A percentile compares a stretch with the other conserved stretches of the same genome.
Evolutionary conservation across 331 rosid species (phyloP).

Genomic region (Malus hybrid): DNA sequence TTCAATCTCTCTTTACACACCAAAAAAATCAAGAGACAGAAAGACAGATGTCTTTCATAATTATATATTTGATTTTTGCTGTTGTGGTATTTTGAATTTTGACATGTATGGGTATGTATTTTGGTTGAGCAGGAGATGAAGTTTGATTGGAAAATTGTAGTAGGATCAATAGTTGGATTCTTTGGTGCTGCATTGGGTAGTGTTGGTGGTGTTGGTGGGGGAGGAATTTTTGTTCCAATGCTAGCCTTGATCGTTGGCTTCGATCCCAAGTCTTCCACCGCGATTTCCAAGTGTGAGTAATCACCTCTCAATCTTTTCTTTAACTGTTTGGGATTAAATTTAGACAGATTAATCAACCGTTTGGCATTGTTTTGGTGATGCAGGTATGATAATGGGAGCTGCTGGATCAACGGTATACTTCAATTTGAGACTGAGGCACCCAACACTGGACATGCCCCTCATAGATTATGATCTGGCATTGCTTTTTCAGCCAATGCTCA

Average conservation of each 20-base stretch:
- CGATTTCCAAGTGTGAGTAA: slow-evolving; percentile 72
- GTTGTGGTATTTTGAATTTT: not conserved
- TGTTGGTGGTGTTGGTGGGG: slow-evolving; percentile 86
- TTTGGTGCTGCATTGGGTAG: slow-evolving; percentile 82
- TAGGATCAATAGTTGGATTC: slow-evolving; percentile 68
- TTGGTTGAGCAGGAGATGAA: slow-evolving; percentile 58
- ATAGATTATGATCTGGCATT: slow-evolving; percentile 76
- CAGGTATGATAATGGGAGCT: slow-evolving; percentile 87
- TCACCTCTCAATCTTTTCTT: not conserved
- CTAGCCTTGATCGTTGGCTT: slow-evolving; percentile 70
- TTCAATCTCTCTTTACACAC: slow-evolving; percentile 1
- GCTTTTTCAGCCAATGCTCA: slow-evolving; percentile 83
- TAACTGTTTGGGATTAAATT: not conserved
- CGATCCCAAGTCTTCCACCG: slow-evolving; percentile 78
- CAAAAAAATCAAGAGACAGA: not conserved
- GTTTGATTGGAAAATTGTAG: slow-evolving; percentile 62
- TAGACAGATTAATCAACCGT: not conserved
- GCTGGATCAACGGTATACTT: slow-evolving; percentile 73
- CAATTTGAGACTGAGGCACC: slow-evolving; percentile 69
- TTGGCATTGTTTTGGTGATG: not conserved
- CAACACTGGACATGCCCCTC: slow-evolving; percentile 63
- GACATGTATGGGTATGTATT: not conserved
- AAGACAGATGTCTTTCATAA: not conserved
- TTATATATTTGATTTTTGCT: not conserved
- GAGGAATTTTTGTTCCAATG: slow-evolving; percentile 82